These are phyloP conservation scores for Poronia punctata DNA, from an alignment of 495 filamentous ascomycete species.

Conservation along the genomic window DNA sequence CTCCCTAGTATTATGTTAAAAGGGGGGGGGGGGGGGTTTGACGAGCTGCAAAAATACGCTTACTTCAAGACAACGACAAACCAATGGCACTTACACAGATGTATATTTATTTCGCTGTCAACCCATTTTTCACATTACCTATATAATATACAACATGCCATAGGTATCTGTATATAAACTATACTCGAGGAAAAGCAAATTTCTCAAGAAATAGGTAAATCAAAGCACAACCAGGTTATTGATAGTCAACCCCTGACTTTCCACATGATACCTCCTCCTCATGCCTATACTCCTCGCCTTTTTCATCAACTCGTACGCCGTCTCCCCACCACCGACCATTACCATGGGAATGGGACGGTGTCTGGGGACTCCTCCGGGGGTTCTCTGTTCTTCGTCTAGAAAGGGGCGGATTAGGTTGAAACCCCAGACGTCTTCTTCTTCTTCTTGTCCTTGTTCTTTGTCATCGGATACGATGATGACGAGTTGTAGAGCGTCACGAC, in stretches of 20 bases:
- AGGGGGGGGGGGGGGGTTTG: too few relatives aligned
- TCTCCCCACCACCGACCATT: slow-evolving; percentile 72
- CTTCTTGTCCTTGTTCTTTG: slow-evolving; percentile 29
- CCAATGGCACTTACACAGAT: too few relatives aligned
- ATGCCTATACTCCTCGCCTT: slow-evolving; percentile 60
- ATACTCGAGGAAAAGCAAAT: neutral
- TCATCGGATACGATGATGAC: slow-evolving; percentile 75
- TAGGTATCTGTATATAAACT: neutral
- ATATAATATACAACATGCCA: neutral
- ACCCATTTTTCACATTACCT: too few relatives aligned
- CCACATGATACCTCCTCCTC: slow-evolving; percentile 69
- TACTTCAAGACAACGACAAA: too few relatives aligned
- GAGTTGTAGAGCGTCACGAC: slow-evolving; percentile 56
- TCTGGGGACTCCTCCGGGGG: slow-evolving; percentile 63
- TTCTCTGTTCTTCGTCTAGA: slow-evolving; percentile 68
- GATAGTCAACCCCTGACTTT: slow-evolving; percentile 73
- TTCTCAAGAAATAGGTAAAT: too few relatives aligned
- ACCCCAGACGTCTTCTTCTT: slow-evolving; percentile 22
- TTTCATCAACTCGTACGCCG: slow-evolving; percentile 55
- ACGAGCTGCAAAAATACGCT: too few relatives aligned
- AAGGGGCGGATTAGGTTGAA: slow-evolving; percentile 54
- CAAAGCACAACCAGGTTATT: slow-evolving; percentile 71
- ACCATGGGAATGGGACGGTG: slow-evolving; percentile 72
- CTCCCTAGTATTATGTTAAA: too few relatives aligned
- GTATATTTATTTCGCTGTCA: too few relatives aligned